These are phyloP conservation scores for Cytospora schulzeri DNA, from an alignment of 2,329 filamentous ascomycete species.

Conservation along the genomic window DNA sequence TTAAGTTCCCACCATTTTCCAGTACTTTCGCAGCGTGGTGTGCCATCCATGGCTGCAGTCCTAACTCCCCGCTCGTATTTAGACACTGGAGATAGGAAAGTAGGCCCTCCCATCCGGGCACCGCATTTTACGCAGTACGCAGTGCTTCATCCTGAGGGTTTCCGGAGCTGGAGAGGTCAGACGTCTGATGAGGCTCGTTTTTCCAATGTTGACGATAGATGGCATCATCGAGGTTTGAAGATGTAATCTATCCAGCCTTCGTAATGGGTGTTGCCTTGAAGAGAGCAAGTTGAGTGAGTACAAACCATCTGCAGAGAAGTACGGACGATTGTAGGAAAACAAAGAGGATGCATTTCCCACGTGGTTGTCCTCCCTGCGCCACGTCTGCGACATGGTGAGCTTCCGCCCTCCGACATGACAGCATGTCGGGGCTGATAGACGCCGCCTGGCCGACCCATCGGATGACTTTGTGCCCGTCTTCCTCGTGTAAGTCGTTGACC, in stretches of 20 bases:
- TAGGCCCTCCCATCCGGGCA: not conserved
- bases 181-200: not conserved
- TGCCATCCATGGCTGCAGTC: not conserved
- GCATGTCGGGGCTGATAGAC: conserved; percentile 12
- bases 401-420: conserved; percentile 8
- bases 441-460: conserved; percentile 12
- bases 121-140: not conserved
- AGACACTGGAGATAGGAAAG: not conserved
- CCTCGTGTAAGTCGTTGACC: conserved; percentile 3
- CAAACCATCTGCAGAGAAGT: too few species aligned
- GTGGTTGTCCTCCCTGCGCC: not conserved
- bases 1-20: not conserved
- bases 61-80: not conserved
- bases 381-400: not conserved
- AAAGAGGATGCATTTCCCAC: not conserved
- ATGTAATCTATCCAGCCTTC: not conserved
- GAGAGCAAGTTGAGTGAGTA: too few species aligned
- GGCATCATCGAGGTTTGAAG: not conserved
- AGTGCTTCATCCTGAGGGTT: not conserved
- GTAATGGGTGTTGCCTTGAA: not conserved
- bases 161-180: not conserved
- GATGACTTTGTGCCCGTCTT: conserved; percentile 5
- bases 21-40: not conserved
- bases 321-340: too few species aligned
- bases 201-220: not conserved